A percentile compares a stretch with the other conserved stretches of the same genome.
Conservation (phyloP, 176 grass and related monocot species). For the Themeda triandra region DNA sequence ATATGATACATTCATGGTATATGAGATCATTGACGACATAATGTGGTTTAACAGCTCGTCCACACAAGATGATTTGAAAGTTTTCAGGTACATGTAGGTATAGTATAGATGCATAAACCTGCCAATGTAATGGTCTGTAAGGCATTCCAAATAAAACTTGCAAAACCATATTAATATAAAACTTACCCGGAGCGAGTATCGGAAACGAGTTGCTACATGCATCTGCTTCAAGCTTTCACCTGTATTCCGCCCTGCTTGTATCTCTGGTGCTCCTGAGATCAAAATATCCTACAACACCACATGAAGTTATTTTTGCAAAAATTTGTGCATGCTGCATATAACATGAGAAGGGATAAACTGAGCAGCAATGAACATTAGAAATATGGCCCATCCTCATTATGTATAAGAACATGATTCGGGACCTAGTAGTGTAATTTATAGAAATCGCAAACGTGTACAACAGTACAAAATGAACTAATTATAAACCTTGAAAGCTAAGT, state of each 20-base stretch:
- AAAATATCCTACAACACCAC: slow-evolving; percentile 44
- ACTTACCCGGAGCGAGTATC: slow-evolving; percentile 65
- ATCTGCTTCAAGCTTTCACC: slow-evolving; percentile 40
- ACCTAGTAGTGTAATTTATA: slow-evolving; percentile 10
- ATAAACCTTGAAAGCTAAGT: neutral
- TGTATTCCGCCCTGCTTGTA: neutral
- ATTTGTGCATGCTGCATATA: neutral
- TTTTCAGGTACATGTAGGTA: slow-evolving; percentile 54
- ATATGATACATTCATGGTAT: slow-evolving; percentile 58
- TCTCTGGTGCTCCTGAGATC: slow-evolving; percentile 33
- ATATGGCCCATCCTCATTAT: neutral
- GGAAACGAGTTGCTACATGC: slow-evolving; percentile 57
- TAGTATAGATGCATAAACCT: slow-evolving; percentile 73
- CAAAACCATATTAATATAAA: neutral
- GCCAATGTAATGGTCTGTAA: slow-evolving; percentile 32
- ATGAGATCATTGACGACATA: slow-evolving; percentile 50
- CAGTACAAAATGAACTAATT: neutral
- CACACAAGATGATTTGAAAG: slow-evolving; percentile 65
- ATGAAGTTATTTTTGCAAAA: neutral
- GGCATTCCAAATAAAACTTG: neutral
- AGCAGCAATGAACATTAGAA: neutral
- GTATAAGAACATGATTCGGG: slow-evolving; percentile 20
- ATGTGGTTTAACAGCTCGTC: slow-evolving; percentile 52
- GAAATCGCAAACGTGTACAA: neutral
- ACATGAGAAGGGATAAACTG: slow-evolving; percentile 29